These are phyloP conservation scores for Chenopodium quinoa DNA, from an alignment of 148 eudicot species.

Conservation along the genomic window DNA sequence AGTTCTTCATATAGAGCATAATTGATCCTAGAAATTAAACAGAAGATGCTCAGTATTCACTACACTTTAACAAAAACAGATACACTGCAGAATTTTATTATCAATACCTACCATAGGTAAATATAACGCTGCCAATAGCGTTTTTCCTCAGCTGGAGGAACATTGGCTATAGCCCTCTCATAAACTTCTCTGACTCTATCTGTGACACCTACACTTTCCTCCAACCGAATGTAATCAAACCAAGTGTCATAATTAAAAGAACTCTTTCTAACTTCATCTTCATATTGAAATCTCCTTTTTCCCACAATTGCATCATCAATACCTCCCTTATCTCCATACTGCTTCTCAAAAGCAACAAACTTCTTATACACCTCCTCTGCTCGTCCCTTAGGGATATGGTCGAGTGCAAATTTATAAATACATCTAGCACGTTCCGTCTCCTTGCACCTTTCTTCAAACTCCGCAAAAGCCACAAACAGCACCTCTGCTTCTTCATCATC, in stretches of 20 bases:
- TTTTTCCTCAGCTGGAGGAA: conserved; percentile 91
- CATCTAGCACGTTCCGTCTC: conserved; percentile 87
- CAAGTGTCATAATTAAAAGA: conserved; percentile 88
- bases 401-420: conserved; percentile 81
- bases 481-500: conserved; percentile 91
- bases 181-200: conserved; percentile 73
- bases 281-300: conserved; percentile 93
- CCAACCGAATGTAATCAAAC: conserved; percentile 87
- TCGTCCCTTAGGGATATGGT: conserved; percentile 90
- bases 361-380: conserved; percentile 90
- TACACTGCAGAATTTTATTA: not conserved
- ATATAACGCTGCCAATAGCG: conserved; percentile 98
- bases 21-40: conserved; percentile 55
- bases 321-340: conserved; percentile 84
- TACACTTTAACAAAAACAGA: not conserved
- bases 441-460: conserved; percentile 89
- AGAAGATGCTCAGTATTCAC: conserved; percentile 9
- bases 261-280: conserved; percentile 80
- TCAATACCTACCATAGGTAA: conserved; percentile 70
- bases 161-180: conserved; percentile 86
- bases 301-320: conserved; percentile 97
- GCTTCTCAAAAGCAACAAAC: conserved; percentile 93
- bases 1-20: conserved; percentile 91
- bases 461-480: conserved; percentile 83
- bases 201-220: conserved; percentile 72